Base-by-base conservation (phyloP, 2,329 filamentous ascomycete genomes). In the Curvularia sp. region DNA sequence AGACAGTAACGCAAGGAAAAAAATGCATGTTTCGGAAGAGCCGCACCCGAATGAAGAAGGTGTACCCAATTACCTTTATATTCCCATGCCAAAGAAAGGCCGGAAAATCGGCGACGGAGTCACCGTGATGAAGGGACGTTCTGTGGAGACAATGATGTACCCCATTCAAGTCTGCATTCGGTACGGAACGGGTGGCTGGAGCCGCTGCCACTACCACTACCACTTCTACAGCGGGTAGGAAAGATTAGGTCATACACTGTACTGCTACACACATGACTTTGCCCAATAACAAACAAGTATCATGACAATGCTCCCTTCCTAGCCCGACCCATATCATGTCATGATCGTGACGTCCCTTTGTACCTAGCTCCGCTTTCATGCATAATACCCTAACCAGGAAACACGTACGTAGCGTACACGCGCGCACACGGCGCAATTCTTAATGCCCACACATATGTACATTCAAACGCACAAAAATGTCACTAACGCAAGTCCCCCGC, bases 101-200 rank as follows among this genome's bases (percentile, higher is more conserved):
- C 26, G 43, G 42, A 5, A 22, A 44, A 22, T 20, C 26, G 20
- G 30, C 22, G 31, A 6, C 31, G 49, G 47, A 28, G 28, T 55
- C 47, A 38, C 15, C n/a, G 22, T 18, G 54, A 53, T 52, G 42
- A 48, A 52, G 31, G 48, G 47, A 49, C 8, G 47, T 54, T 54
- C 41, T 56, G 41, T 53, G 52, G 55, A 26, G 47, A 53, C 39
- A 20, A 33, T 10, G 20, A 53, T 54, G 53, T 60, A 54, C 47
- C 53, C 30, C 35, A 53, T 54, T 48, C 57, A 43, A 60, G 30
- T 30, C 44, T 38, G 24, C 49, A 24, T 49, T 53, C 60, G 60
- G 49, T 61, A 63, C 60, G 60, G 60, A 24, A 49, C 49, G 52
- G 22, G 49, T 61, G 46, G 47, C 44, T 58, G 44, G 33, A 53